Evolutionary conservation across 371 early-diverging fungal genomes (phyloP), one percentile per base, ranked within the genome.

Genomic region (Rhizomucor pusillus): DNA sequence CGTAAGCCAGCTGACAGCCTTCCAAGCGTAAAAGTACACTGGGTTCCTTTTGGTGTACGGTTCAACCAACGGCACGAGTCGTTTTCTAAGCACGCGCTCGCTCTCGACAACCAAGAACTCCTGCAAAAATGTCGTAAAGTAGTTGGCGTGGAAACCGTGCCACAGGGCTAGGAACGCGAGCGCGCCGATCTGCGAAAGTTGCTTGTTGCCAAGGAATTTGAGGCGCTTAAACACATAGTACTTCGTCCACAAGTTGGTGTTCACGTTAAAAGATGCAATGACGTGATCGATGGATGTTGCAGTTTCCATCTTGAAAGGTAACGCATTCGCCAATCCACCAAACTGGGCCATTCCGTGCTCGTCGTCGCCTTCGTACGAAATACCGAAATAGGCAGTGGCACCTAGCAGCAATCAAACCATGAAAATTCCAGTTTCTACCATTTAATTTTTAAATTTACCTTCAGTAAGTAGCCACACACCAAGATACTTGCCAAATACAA

Each of bases 221-320:
- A 88, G 71, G 12, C 88, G 79, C 66, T 90, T 88, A 55, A 87
- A 90, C 3, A 90, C 67, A 47, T 90, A 90, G 43, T 79, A 72
- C 63, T 87, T 88, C 53, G 73, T 65, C 90, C 89, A 90, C 13
- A 74, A 60, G 60, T 90, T 90, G 48, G 90, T 90, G 61, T 90
- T 88, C 62, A 87, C 81, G 65, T 90, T 90, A 73, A 88, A 90
- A 2, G 83, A 63, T 5, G 39, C 56, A 60, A 90, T 75, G 20
- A 87, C 67, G 45, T 83, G 71, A 36, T 70, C 69, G 36, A 88
- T 66, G 3, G 81, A 77, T 4, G 84, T 86, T 22, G 85, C 85
- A 10, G 70, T 67, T 52, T 87, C 87, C 47, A 59, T 67, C 14
- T 39, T 47, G 5, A 18, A 23, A 12, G 80, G 76, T 40, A 80